phyloP scores from a whole-genome alignment of 768 basidiomycete genomes.

The Steccherinum ochraceum region DNA sequence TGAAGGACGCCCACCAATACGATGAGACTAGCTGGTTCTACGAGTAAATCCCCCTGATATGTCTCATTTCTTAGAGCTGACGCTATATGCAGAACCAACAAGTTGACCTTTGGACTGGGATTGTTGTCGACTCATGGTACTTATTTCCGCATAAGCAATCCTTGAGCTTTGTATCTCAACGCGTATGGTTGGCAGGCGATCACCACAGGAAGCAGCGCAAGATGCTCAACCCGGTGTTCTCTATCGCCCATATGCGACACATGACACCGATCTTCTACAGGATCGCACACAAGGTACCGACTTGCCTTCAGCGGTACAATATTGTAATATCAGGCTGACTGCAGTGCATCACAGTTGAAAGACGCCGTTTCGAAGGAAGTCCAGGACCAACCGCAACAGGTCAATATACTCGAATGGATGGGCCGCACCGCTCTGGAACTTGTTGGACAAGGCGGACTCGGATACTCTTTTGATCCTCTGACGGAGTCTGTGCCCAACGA shows the following conservation, averaged over 20 bases:
- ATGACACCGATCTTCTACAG: slow-evolving; percentile 20
- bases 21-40: slow-evolving; percentile 12
- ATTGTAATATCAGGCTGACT: background rate
- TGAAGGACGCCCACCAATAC: slow-evolving; percentile 29
- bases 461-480: slow-evolving; percentile 11
- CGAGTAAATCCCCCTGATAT: too few species aligned
- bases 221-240: slow-evolving; percentile 25
- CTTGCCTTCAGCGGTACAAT: background rate
- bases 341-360: background rate
- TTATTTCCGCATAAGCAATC: background rate
- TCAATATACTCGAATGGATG: slow-evolving; percentile 15
- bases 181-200: slow-evolving; percentile 13
- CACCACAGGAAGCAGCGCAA: slow-evolving; percentile 25
- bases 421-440: slow-evolving; percentile 12
- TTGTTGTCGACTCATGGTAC: slow-evolving; percentile 18
- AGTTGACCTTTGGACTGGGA: slow-evolving; percentile 16
- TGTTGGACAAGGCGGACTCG: slow-evolving; percentile 9
- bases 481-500: background rate
- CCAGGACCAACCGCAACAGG: background rate
- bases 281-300: slow-evolving; percentile 12
- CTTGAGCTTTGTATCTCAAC: background rate
- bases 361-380: slow-evolving; percentile 1
- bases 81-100: slow-evolving; percentile 12
- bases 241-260: slow-evolving; percentile 18
- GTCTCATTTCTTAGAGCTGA: too few species aligned